Percentiles rank a stretch among this genome's conserved stretches.
Conservation (phyloP, 1,139 yeast species). For the Magnusiomyces fungicola region DNA sequence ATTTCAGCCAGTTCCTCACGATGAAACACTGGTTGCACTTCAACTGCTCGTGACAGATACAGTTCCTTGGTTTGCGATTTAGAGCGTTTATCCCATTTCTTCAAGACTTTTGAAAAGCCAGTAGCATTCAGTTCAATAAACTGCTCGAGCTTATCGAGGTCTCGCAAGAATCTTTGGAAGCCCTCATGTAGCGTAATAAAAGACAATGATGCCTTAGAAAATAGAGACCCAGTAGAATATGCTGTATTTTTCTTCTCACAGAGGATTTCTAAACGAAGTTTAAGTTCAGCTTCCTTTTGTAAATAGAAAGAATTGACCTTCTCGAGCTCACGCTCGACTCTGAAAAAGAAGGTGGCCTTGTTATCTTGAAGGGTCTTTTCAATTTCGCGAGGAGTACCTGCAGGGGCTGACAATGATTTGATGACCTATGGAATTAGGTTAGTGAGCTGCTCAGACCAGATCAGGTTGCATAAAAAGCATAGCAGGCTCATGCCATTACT, state of each 20-base stretch:
- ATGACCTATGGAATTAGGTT: too few species aligned
- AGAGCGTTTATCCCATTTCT: slow-evolving; percentile 96
- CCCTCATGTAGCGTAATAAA: slow-evolving; percentile 73
- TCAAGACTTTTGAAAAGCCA: slow-evolving; percentile 89
- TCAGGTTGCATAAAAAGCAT: too few species aligned
- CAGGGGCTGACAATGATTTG: slow-evolving; percentile 34
- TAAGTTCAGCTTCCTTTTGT: slow-evolving; percentile 79
- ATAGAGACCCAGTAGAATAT: slow-evolving; percentile 37
- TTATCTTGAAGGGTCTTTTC: slow-evolving; percentile 74
- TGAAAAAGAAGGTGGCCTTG: slow-evolving; percentile 88
- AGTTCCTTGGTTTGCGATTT: slow-evolving; percentile 91
- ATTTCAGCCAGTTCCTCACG: slow-evolving; percentile 78
- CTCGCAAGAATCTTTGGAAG: slow-evolving; percentile 82
- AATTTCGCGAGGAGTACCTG: slow-evolving; percentile 25
- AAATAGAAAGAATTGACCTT: slow-evolving; percentile 85
- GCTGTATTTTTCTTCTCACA: slow-evolving; percentile 64
- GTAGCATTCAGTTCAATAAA: slow-evolving; percentile 91
- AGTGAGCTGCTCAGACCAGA: too few species aligned
- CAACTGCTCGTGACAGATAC: slow-evolving; percentile 84
- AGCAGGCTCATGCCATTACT: too few species aligned
- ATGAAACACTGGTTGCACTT: slow-evolving; percentile 94
- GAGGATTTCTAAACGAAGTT: slow-evolving; percentile 68
- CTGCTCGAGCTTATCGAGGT: slow-evolving; percentile 79
- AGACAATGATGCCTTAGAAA: slow-evolving; percentile 43
- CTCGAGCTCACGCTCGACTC: slow-evolving; percentile 87